Evolutionary conservation across 345 rosid species (phyloP).

Genomic region (Eucalyptus virginea): DNA sequence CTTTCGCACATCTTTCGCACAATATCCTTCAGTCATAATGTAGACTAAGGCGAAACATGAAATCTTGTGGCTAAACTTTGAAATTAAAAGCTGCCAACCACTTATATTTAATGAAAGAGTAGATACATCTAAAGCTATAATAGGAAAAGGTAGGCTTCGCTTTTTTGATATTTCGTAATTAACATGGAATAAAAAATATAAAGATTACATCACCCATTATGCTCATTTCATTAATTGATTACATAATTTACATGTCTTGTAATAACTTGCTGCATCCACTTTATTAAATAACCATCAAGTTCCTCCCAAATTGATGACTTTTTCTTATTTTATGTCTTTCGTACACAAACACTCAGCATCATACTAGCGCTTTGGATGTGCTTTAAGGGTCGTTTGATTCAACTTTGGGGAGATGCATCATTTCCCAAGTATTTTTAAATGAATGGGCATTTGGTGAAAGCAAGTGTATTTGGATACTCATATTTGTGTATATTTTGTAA

Average conservation of each 20-base stretch:
- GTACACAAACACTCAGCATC: not conserved
- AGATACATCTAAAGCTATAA: not conserved
- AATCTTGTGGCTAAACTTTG: not conserved
- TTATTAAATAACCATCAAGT: not conserved
- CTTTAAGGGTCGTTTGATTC: not conserved
- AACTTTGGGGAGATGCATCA: too few relatives aligned
- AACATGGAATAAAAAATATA: not conserved
- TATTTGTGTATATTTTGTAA: too few relatives aligned
- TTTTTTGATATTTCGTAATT: not conserved
- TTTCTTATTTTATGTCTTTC: too few relatives aligned
- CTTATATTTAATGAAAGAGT: not conserved
- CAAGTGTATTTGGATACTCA: too few relatives aligned
- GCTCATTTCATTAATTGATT: not conserved
- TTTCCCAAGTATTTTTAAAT: too few relatives aligned
- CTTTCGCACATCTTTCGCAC: not conserved
- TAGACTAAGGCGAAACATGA: not conserved
- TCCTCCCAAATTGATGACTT: not conserved
- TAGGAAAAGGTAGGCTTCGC: not conserved
- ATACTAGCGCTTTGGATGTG: not conserved
- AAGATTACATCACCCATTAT: not conserved
- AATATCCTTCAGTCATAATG: not conserved
- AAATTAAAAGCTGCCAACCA: not conserved
- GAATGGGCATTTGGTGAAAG: too few relatives aligned
- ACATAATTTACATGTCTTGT: not conserved
- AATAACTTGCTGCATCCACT: not conserved